Conservation (phyloP, 805 yeast species). For the Jamesozyma jinghongensis region DNA sequence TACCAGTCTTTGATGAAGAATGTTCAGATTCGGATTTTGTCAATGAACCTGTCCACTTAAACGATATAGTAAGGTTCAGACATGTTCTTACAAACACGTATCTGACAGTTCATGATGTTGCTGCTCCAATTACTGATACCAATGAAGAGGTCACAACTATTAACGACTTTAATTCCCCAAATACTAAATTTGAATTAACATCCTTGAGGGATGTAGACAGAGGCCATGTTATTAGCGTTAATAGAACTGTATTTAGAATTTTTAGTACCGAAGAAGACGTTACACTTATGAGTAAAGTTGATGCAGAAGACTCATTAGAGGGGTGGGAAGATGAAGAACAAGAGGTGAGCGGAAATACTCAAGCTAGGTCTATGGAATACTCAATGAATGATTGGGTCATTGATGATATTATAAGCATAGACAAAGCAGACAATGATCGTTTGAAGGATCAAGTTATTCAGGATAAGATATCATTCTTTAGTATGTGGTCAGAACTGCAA, state of each 20-base stretch:
- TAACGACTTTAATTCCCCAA: conserved; percentile 46
- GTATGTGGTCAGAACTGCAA: conserved; percentile 87
- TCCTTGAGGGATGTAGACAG: conserved; percentile 44
- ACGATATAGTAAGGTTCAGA: conserved; percentile 66
- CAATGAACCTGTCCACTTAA: conserved; percentile 44
- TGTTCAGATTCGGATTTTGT: not conserved
- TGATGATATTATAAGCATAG: conserved; percentile 57
- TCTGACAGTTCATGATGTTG: conserved; percentile 86
- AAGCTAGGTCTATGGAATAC: conserved; percentile 39
- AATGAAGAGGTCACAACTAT: conserved; percentile 86
- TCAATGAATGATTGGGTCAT: conserved; percentile 64
- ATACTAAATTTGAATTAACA: conserved; percentile 67
- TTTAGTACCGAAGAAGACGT: conserved; percentile 81
- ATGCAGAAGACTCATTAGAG: conserved; percentile 48
- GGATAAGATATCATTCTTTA: conserved; percentile 59
- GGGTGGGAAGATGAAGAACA: conserved; percentile 91
- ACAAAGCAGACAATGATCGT: conserved; percentile 34
- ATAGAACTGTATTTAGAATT: conserved; percentile 57
- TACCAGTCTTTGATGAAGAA: conserved; percentile 47
- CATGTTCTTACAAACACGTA: conserved; percentile 75
- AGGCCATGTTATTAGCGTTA: conserved; percentile 46
- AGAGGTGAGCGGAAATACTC: conserved; percentile 92
- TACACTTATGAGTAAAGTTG: conserved; percentile 41
- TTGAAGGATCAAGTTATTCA: conserved; percentile 52
- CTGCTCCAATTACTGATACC: conserved; percentile 82